Percentiles rank a stretch among this genome's conserved stretches.
These are phyloP conservation scores for Lentithecium fluviatile DNA, from an alignment of 495 filamentous ascomycete species.

Conservation along the genomic window DNA sequence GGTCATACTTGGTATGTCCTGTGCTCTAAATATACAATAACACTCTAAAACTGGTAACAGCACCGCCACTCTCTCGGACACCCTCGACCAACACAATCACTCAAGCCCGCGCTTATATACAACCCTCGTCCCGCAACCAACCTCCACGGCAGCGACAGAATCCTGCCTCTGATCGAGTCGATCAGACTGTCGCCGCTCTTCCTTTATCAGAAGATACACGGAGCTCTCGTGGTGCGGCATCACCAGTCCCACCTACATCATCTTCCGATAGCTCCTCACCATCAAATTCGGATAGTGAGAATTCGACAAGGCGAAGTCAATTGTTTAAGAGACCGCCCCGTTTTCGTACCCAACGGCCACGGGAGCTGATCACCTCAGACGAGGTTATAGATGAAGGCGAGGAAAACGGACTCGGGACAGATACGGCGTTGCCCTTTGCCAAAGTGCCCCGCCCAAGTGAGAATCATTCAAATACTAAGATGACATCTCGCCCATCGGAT, in stretches of 20 bases:
- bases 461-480: neutral
- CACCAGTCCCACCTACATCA: neutral
- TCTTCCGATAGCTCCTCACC: slow-evolving; percentile 40
- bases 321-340: slow-evolving; percentile 34
- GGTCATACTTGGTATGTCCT: slow-evolving; percentile 43
- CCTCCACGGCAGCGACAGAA: slow-evolving; percentile 28
- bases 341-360: slow-evolving; percentile 43
- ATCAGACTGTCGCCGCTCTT: neutral
- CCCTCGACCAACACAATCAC: slow-evolving; percentile 49
- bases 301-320: slow-evolving; percentile 28
- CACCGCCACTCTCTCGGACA: slow-evolving; percentile 43
- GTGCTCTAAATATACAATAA: slow-evolving; percentile 42
- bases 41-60: neutral
- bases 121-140: slow-evolving; percentile 1
- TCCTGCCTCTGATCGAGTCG: neutral
- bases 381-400: slow-evolving; percentile 59
- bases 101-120: slow-evolving; percentile 38
- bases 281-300: slow-evolving; percentile 43
- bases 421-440: slow-evolving; percentile 69
- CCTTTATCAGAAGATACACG: neutral
- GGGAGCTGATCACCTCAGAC: slow-evolving; percentile 32
- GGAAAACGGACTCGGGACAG: slow-evolving; percentile 49
- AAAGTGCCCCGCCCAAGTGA: slow-evolving; percentile 3
- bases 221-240: slow-evolving; percentile 6
- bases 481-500: too few relatives aligned